Evolutionary conservation across 1,284 basidiomycete genomes (phyloP).

Genomic region (Rhodotorula sp.): DNA sequence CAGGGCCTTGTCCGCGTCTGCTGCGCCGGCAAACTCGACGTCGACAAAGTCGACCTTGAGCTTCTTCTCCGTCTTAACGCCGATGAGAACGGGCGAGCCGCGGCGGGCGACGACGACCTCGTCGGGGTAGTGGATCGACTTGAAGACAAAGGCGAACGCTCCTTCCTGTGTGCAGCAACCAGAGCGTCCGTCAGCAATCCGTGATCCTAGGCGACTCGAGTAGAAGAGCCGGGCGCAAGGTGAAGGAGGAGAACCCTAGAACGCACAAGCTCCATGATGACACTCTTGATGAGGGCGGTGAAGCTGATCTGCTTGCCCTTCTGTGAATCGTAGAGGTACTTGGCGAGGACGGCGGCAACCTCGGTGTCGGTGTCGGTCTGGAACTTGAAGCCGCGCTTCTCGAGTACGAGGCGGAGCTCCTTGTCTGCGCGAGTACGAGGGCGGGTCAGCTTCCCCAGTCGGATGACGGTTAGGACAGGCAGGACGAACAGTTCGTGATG

Average conservation of each 20-base stretch:
- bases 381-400: conserved; percentile 94
- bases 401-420: conserved; percentile 87
- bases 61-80: conserved; percentile 99
- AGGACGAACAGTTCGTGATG: conserved; percentile 80
- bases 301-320: conserved; percentile 85
- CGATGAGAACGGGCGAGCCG: conserved; percentile 93
- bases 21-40: conserved; percentile 80
- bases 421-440: conserved; percentile 48
- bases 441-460: conserved; percentile 40
- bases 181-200: neutral
- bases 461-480: fast-evolving
- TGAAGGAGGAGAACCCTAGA: neutral
- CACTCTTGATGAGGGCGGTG: conserved; percentile 88
- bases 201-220: too few relatives aligned
- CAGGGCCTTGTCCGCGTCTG: conserved; percentile 27
- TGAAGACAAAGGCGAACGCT: conserved; percentile 99
- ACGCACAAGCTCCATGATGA: conserved; percentile 81
- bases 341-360: conserved; percentile 90
- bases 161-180: conserved; percentile 62
- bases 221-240: neutral
- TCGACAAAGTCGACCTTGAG: conserved; percentile 99
- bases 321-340: conserved; percentile 95
- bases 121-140: conserved; percentile 92
- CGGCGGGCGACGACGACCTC: conserved; percentile 94
- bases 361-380: conserved; percentile 98